A percentile compares a stretch with the other conserved stretches of the same genome.
Conservation (phyloP, 106 monocot genomes). For the Allium fistulosum region DNA sequence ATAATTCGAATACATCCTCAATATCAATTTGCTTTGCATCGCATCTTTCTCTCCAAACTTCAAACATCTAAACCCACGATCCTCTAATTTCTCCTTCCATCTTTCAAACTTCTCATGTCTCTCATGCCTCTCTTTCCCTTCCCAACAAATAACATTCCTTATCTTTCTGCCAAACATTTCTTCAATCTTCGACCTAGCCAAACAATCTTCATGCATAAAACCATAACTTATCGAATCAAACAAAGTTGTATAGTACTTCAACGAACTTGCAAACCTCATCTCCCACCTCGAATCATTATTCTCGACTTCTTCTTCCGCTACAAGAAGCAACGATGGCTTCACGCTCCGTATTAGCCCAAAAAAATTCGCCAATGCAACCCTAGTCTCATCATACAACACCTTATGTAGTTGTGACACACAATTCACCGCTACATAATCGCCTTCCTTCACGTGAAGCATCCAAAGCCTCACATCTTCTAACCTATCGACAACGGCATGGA, state of each 20-base stretch:
- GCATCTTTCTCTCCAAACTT: conserved; percentile 43
- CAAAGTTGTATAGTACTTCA: conserved; percentile 56
- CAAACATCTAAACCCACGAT: conserved; percentile 27
- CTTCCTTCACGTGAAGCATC: conserved; percentile 93
- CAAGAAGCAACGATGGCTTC: conserved; percentile 43
- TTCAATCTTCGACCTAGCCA: conserved; percentile 54
- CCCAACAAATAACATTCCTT: conserved; percentile 51
- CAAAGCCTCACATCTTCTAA: conserved; percentile 84
- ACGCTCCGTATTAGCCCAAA: conserved; percentile 56
- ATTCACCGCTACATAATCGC: conserved; percentile 78
- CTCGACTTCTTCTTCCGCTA: conserved; percentile 63
- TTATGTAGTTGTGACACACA: conserved; percentile 57
- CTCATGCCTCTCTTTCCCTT: conserved; percentile 49
- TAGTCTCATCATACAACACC: conserved; percentile 3
- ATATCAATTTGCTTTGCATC: conserved; percentile 45
- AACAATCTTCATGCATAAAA: conserved; percentile 18
- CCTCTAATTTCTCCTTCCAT: conserved; percentile 53
- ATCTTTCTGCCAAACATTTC: conserved; percentile 75
- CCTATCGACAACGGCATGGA: conserved; percentile 71
- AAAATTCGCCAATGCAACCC: conserved; percentile 32
- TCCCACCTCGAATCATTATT: conserved; percentile 57
- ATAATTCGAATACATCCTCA: conserved; percentile 44
- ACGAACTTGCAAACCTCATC: conserved; percentile 35
- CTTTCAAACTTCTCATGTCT: conserved; percentile 44
- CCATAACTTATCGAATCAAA: conserved; percentile 52